Percentiles rank a stretch among this genome's conserved stretches.
Conservation (phyloP, 192 early-diverging fungal species). For the Linnemannia exigua region DNA sequence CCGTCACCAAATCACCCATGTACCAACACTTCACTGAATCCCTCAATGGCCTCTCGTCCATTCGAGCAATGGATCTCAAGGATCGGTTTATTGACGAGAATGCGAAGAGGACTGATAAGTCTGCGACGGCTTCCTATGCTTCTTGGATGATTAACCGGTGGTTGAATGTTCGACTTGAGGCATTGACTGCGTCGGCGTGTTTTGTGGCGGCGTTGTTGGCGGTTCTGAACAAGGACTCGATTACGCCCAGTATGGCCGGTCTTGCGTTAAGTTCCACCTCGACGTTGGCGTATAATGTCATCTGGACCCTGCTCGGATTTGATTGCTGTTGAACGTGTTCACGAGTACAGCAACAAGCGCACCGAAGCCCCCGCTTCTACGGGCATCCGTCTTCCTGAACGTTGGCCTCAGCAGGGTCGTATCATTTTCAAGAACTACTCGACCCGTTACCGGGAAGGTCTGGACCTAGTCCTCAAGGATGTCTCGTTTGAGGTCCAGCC, state of each 20-base stretch:
- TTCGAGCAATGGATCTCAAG: constrained; percentile 82
- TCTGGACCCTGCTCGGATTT: constrained; percentile 86
- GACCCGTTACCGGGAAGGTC: constrained; percentile 45
- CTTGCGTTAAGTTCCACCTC: constrained; percentile 84
- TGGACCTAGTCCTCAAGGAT: constrained; percentile 64
- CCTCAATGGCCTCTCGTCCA: constrained; percentile 79
- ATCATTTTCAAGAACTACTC: constrained; percentile 52
- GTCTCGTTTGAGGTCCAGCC: constrained; percentile 65
- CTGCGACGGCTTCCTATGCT: constrained; percentile 51
- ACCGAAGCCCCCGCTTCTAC: constrained; percentile 42
- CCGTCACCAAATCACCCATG: constrained; percentile 78
- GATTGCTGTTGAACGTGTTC: constrained; percentile 80
- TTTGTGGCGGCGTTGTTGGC: constrained; percentile 74
- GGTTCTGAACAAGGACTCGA: constrained; percentile 50
- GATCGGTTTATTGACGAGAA: constrained; percentile 69
- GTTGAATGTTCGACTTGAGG: constrained; percentile 81
- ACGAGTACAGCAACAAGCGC: constrained; percentile 44
- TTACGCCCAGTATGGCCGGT: constrained; percentile 88
- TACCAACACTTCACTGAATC: constrained; percentile 80
- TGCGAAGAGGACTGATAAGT: constrained; percentile 66
- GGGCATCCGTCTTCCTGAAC: constrained; percentile 1
- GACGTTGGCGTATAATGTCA: constrained; percentile 77
- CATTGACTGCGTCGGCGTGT: constrained; percentile 72
- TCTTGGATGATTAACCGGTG: constrained; percentile 73
- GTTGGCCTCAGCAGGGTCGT: constrained; percentile 48